Evolutionary conservation across 768 basidiomycete species (phyloP).

Genomic region (Mycena maculata): DNA sequence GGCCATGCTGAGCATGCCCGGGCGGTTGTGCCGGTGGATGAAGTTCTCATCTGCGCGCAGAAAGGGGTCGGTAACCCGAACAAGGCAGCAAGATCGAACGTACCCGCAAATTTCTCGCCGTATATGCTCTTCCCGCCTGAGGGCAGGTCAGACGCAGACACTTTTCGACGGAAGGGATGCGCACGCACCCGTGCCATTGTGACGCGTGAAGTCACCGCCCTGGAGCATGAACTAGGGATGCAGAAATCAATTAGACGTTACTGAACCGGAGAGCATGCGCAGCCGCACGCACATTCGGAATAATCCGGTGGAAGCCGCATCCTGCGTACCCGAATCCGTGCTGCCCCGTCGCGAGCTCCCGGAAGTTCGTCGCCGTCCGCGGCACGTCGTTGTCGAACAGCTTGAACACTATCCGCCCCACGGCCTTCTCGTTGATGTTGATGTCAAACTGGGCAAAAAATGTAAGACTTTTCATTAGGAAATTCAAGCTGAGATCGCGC

Average conservation of each 20-base stretch:
- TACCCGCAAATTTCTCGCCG: slow-evolving; percentile 81
- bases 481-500: too few species aligned
- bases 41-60: slow-evolving; percentile 81
- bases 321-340: slow-evolving; percentile 59
- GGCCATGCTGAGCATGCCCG: slow-evolving; percentile 60
- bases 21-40: slow-evolving; percentile 67
- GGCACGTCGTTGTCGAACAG: neutral
- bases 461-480: too few species aligned
- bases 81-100: slow-evolving; percentile 33
- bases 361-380: neutral
- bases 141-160: too few species aligned
- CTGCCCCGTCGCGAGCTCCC: neutral
- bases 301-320: slow-evolving; percentile 78
- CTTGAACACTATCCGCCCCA: neutral
- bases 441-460: too few species aligned
- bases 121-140: slow-evolving; percentile 39
- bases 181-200: slow-evolving; percentile 79
- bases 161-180: too few species aligned
- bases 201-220: slow-evolving; percentile 85
- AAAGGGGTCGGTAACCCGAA: neutral
- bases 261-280: too few species aligned
- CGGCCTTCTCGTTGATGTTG: neutral
- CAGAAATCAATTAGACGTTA: too few species aligned
- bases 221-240: slow-evolving; percentile 75
- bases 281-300: slow-evolving; percentile 58